Percentiles rank a stretch among this genome's conserved stretches.
Evolutionary conservation across 257 asterid genomes (phyloP).

Genomic region (Galeopsis tetrahit): DNA sequence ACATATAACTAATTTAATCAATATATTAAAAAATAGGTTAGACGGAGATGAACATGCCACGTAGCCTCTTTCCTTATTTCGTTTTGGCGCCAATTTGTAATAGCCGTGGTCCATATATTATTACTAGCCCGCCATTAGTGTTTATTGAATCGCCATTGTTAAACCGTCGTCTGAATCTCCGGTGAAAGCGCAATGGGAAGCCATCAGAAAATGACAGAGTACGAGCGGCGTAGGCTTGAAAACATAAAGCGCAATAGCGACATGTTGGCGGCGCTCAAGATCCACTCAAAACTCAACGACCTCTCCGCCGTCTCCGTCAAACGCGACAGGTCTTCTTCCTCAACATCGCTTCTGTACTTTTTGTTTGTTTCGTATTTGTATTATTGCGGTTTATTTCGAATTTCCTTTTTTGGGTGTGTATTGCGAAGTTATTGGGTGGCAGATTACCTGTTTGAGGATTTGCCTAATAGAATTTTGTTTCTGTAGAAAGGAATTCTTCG

Average conservation of each 20-base stretch:
- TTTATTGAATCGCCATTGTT: neutral
- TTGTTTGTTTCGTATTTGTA: neutral
- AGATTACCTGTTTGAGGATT: slow-evolving; percentile 26
- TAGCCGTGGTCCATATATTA: neutral
- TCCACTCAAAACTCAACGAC: slow-evolving; percentile 57
- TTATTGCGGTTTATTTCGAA: neutral
- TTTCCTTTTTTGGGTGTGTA: neutral
- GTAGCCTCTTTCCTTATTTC: slow-evolving; percentile 5
- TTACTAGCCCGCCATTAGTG: neutral
- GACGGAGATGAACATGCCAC: slow-evolving; percentile 31
- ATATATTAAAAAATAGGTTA: neutral
- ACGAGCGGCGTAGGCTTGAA: slow-evolving; percentile 80
- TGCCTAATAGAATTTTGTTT: slow-evolving; percentile 4
- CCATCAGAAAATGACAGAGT: slow-evolving; percentile 54
- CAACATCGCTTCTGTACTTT: no score
- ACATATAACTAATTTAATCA: no score
- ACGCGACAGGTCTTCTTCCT: slow-evolving; percentile 46
- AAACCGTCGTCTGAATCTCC: neutral
- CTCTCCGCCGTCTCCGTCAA: slow-evolving; percentile 57
- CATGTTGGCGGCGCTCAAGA: slow-evolving; percentile 80
- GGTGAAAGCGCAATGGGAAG: slow-evolving; percentile 45
- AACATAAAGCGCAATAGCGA: slow-evolving; percentile 82
- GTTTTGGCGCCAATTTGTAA: slow-evolving; percentile 39
- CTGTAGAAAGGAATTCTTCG: neutral
- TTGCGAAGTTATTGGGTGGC: slow-evolving; percentile 1